Evolutionary conservation across 352 stramenopile genomes (phyloP), one percentile per base, ranked within the genome.

Genomic region (Globisporangium cystogenes): DNA sequence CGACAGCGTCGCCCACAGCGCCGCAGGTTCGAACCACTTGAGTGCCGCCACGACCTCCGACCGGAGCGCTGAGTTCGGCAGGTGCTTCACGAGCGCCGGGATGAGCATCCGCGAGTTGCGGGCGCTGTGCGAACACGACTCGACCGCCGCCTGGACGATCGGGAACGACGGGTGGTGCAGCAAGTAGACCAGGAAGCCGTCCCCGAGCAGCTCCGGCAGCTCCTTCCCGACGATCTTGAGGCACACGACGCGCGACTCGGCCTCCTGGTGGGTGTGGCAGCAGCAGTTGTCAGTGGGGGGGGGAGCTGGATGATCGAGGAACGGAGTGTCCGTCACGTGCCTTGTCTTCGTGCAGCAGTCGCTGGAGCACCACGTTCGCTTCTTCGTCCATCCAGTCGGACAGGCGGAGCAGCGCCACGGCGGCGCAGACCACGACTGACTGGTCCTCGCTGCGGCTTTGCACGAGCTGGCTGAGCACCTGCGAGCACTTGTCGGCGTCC

Each of bases 301-400:
- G n/a, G n/a, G n/a, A n/a, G n/a, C n/a, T n/a, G n/a, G n/a, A n/a
- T n/a, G n/a, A n/a, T n/a, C n/a, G n/a, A n/a, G n/a, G n/a, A n/a
- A n/a, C n/a, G n/a, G n/a, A n/a, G n/a, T n/a, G n/a, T n/a, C n/a
- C n/a, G n/a, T n/a, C 18, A 44, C 39, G 18, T 23, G 12, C 73
- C 63, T 71, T 79, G 57, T 92, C 81, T 57, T 95, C 82, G 48
- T 95, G 84, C 12, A 95, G 65, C 3, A 95, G 51, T 24, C 74
- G 60, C 47, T 95, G 84, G 20, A 95, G 67, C 54, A 90, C 68
- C 18, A 93, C 29, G 46, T 90, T 93, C 1, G 84, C 77, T 53
- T 85, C 72, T 74, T 95, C 82, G 45, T 95, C 73, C 77, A 93
- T 95, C 82, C 82, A 95, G 40, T 95, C 77, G 0, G 80, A 90